Conservation (phyloP, 2,329 filamentous ascomycete species). For the Hypoxylon sp. region DNA sequence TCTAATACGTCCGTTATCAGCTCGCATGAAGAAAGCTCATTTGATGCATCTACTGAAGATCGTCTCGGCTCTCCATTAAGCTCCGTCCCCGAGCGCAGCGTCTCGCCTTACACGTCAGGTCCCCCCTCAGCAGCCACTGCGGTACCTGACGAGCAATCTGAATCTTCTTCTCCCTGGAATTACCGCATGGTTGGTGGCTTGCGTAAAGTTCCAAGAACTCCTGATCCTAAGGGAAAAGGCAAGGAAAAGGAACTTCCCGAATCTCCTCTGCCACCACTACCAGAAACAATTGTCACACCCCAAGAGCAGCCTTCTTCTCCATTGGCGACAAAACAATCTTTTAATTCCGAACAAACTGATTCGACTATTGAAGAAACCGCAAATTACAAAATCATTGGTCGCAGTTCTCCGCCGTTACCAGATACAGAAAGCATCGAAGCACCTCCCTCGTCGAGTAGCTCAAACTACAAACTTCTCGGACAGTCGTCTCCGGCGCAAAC, state of each 20-base stretch:
- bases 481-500: constrained; percentile 65
- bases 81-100: constrained; percentile 62
- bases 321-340: constrained; percentile 57
- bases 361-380: constrained; percentile 64
- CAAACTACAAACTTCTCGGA: constrained; percentile 68
- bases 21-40: constrained; percentile 66
- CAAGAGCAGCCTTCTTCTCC: constrained; percentile 43
- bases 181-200: constrained; percentile 69
- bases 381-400: constrained; percentile 70
- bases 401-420: constrained; percentile 61
- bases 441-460: constrained; percentile 60
- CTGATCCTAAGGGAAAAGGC: constrained; percentile 56
- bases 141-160: constrained; percentile 55
- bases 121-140: constrained; percentile 55
- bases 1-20: constrained; percentile 63
- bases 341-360: constrained; percentile 57
- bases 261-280: constrained; percentile 54
- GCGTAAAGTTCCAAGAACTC: constrained; percentile 65
- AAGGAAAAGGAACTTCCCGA: constrained; percentile 59
- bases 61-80: constrained; percentile 66
- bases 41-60: constrained; percentile 63
- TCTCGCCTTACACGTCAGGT: constrained; percentile 56
- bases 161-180: constrained; percentile 64
- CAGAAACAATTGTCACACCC: constrained; percentile 48
- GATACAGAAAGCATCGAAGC: constrained; percentile 61